Evolutionary conservation across 2,329 filamentous ascomycete genomes (phyloP).

Genomic region (Colletotrichum eleusines): DNA sequence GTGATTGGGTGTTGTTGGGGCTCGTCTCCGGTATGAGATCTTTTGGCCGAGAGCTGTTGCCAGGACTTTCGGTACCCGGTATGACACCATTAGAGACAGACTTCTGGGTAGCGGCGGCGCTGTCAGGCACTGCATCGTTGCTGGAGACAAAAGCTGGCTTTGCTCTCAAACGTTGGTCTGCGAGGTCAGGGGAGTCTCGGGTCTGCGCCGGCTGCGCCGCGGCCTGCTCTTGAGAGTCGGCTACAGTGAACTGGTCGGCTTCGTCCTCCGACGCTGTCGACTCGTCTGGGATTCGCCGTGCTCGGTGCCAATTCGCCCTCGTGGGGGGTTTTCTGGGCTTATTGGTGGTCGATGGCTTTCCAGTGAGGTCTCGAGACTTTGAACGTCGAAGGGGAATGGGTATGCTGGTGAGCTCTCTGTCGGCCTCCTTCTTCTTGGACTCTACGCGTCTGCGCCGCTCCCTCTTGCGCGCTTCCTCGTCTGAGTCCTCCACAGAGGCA

Average conservation of each 20-base stretch:
- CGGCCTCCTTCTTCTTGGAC: slow-evolving; percentile 55
- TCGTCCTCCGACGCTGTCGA: slow-evolving; percentile 32
- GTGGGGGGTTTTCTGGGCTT: slow-evolving; percentile 6
- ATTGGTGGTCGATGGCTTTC: slow-evolving; percentile 26
- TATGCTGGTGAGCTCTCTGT: slow-evolving; percentile 53
- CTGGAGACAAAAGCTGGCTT: slow-evolving; percentile 29
- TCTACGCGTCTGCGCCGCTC: slow-evolving; percentile 54
- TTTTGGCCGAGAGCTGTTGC: slow-evolving; percentile 34
- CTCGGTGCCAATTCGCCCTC: background rate
- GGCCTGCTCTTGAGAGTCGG: slow-evolving; percentile 40
- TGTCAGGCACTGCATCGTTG: slow-evolving; percentile 38
- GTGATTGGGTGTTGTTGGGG: slow-evolving; percentile 43
- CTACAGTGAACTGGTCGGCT: slow-evolving; percentile 38
- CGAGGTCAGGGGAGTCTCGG: slow-evolving; percentile 10
- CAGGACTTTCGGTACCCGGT: slow-evolving; percentile 35
- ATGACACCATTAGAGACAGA: slow-evolving; percentile 1
- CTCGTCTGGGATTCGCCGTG: background rate
- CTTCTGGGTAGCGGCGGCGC: slow-evolving; percentile 29
- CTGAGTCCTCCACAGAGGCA: slow-evolving; percentile 51
- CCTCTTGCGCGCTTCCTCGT: slow-evolving; percentile 50
- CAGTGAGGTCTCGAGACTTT: slow-evolving; percentile 2
- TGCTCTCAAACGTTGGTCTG: background rate
- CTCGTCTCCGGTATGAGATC: slow-evolving; percentile 50
- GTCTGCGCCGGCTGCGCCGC: background rate
- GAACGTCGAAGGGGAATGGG: slow-evolving; percentile 52